These are phyloP conservation scores for Nigrospora osmanthi DNA, from an alignment of 2,329 filamentous ascomycete genomes.

Conservation along the genomic window DNA sequence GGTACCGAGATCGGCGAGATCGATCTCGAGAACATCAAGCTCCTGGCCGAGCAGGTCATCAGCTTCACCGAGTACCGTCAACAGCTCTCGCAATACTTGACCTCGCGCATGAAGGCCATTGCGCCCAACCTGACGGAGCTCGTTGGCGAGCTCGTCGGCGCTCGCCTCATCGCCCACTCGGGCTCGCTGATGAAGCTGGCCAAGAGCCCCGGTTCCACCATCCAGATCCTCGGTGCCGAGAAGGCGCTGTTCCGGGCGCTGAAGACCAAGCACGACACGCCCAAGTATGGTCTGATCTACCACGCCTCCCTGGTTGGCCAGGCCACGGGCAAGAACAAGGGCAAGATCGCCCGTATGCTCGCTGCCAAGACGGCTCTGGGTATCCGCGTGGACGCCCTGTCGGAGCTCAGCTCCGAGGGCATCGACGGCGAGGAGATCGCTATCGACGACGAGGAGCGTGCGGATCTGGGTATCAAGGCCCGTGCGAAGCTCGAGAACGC, in stretches of 20 bases:
- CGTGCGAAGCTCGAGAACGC: slow-evolving; percentile 69
- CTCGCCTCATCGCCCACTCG: slow-evolving; percentile 87
- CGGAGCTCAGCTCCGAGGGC: slow-evolving; percentile 64
- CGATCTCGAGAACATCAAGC: slow-evolving; percentile 87
- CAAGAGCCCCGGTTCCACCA: slow-evolving; percentile 89
- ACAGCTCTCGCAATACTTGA: slow-evolving; percentile 82
- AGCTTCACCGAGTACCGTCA: slow-evolving; percentile 84
- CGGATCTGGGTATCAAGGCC: slow-evolving; percentile 66
- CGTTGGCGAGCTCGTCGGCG: slow-evolving; percentile 88
- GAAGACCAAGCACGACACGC: slow-evolving; percentile 98
- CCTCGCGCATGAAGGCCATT: slow-evolving; percentile 91
- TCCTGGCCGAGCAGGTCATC: slow-evolving; percentile 88
- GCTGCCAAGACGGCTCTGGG: slow-evolving; percentile 90
- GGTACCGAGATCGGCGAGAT: slow-evolving; percentile 92
- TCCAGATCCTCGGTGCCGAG: slow-evolving; percentile 97
- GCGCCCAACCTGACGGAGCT: slow-evolving; percentile 92
- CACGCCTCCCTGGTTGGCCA: slow-evolving; percentile 92
- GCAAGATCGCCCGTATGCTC: slow-evolving; percentile 96
- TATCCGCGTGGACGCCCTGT: slow-evolving; percentile 84
- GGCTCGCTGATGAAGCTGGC: slow-evolving; percentile 92
- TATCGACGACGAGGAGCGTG: slow-evolving; percentile 82
- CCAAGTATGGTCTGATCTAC: slow-evolving; percentile 95
- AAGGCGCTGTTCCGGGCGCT: slow-evolving; percentile 97
- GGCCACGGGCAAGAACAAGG: slow-evolving; percentile 97
- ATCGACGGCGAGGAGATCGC: slow-evolving; percentile 42